phyloP scores from a whole-genome alignment of 371 early-diverging fungal genomes.

The Mucor lusitanicus region DNA sequence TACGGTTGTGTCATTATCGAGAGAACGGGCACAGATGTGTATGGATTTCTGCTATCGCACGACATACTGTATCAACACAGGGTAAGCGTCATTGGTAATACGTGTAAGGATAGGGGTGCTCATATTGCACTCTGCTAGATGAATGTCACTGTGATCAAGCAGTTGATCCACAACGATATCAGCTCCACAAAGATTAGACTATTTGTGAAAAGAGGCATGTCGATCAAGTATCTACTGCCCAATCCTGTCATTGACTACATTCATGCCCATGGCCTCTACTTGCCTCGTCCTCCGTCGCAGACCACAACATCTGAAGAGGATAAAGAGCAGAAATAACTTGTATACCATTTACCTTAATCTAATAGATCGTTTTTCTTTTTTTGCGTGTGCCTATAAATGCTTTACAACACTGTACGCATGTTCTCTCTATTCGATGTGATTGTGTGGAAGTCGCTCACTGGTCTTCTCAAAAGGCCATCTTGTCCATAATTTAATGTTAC shows the following conservation, averaged over 20 bases:
- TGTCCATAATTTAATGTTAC: background rate
- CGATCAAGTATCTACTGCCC: slow-evolving; percentile 93
- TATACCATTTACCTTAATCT: background rate
- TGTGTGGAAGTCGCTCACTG: background rate
- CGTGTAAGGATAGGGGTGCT: background rate
- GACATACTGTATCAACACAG: slow-evolving; percentile 88
- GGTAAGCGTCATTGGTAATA: slow-evolving; percentile 35
- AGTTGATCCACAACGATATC: slow-evolving; percentile 95
- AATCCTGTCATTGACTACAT: slow-evolving; percentile 93
- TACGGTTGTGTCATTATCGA: slow-evolving; percentile 96
- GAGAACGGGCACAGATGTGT: slow-evolving; percentile 93
- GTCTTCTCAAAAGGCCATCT: background rate
- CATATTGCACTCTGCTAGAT: slow-evolving; percentile 43
- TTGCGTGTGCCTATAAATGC: background rate
- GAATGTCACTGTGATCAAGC: slow-evolving; percentile 91
- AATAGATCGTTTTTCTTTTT: background rate
- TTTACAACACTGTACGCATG: background rate
- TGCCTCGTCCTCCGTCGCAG: slow-evolving; percentile 14
- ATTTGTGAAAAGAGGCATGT: slow-evolving; percentile 92
- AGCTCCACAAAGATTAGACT: slow-evolving; percentile 94
- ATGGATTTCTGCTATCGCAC: slow-evolving; percentile 85
- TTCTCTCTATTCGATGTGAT: background rate
- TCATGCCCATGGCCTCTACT: slow-evolving; percentile 70
- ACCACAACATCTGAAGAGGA: background rate
- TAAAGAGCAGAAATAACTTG: background rate